Conservation (phyloP, 306 rosid genomes). For the Cucumis hystrix region DNA sequence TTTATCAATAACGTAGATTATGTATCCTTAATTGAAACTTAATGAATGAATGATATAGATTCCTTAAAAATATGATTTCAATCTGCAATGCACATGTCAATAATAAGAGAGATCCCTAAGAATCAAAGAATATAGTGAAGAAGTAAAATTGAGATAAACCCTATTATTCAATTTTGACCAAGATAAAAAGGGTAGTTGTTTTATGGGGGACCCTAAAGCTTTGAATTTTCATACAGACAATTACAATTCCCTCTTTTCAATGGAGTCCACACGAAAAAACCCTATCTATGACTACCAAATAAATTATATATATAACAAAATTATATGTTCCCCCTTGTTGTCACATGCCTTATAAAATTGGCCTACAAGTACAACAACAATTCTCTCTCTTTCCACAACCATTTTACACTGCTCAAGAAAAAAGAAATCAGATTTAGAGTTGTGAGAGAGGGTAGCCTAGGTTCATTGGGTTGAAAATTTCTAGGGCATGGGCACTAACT, state of each 20-base stretch:
- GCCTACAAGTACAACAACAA: not conserved
- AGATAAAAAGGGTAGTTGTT: not conserved
- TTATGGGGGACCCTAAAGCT: constrained; percentile 1
- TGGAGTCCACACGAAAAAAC: not conserved
- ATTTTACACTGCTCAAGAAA: constrained; percentile 51
- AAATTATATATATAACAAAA: not conserved
- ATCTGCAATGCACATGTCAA: not conserved
- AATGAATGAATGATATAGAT: not conserved
- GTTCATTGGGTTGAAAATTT: not conserved
- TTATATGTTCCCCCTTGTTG: constrained; percentile 8
- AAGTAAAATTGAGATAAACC: not conserved
- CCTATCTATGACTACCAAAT: not conserved
- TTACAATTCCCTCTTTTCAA: not conserved
- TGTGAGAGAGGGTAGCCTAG: not conserved
- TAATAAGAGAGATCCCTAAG: not conserved
- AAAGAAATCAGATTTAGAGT: not conserved
- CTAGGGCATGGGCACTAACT: not conserved
- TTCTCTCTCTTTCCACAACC: not conserved
- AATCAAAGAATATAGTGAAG: not conserved
- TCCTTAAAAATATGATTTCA: not conserved
- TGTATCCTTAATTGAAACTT: not conserved
- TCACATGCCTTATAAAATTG: constrained; percentile 14
- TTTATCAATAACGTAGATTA: not conserved
- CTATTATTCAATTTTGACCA: not conserved
- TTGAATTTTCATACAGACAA: not conserved